Conservation (phyloP, 2,329 filamentous ascomycete genomes). For the Aspergillus arachidicola region DNA sequence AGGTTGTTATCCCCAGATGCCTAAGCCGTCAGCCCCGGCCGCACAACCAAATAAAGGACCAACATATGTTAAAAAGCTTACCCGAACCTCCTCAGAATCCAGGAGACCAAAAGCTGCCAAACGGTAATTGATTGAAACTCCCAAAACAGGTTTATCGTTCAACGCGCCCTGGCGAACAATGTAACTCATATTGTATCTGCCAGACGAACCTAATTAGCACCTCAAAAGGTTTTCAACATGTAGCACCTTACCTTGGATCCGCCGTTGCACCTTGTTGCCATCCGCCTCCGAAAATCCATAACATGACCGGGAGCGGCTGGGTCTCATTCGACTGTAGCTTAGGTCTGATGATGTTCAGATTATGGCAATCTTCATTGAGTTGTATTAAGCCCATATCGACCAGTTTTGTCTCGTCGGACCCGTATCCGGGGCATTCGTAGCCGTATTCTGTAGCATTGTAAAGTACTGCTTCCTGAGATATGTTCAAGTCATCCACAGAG, state of each 20-base stretch:
- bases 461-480: constrained; percentile 7
- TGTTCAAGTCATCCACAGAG: background rate
- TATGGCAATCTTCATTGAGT: constrained; percentile 31
- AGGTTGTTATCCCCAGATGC: constrained; percentile 32
- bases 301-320: constrained; percentile 28
- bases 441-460: constrained; percentile 36
- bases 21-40: constrained; percentile 11
- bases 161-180: constrained; percentile 30
- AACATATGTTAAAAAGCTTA: constrained; percentile 6
- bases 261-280: constrained; percentile 35
- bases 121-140: constrained; percentile 36
- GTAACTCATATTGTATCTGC: constrained; percentile 38
- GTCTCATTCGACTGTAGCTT: background rate
- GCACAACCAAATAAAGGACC: background rate
- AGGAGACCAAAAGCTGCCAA: constrained; percentile 35
- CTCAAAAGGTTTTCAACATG: background rate
- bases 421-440: constrained; percentile 35
- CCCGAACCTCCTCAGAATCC: constrained; percentile 34
- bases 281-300: constrained; percentile 37
- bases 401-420: constrained; percentile 30
- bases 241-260: constrained; percentile 29
- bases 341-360: constrained; percentile 32
- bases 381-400: constrained; percentile 23
- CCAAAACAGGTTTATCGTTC: constrained; percentile 31
- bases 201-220: background rate